phyloP scores from a whole-genome alignment of 2,329 filamentous ascomycete genomes.

The Cytospora leucostoma region DNA sequence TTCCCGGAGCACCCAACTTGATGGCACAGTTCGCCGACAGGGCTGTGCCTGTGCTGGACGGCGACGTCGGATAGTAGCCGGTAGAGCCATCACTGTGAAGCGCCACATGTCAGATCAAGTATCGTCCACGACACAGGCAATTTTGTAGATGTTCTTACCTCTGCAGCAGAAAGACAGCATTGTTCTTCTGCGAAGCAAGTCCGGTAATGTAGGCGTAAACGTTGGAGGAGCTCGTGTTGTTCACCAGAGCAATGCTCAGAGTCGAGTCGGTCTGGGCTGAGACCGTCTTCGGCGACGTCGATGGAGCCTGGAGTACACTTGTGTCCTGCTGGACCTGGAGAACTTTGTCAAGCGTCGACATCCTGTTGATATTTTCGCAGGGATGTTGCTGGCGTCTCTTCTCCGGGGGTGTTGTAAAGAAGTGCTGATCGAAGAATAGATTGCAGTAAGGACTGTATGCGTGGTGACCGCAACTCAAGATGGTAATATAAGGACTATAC shows the following conservation, averaged over 20 bases:
- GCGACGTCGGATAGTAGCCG: conserved; percentile 64
- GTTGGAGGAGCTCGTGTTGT: conserved; percentile 61
- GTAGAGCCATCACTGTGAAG: conserved; percentile 58
- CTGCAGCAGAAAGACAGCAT: conserved; percentile 62
- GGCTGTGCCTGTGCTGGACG: conserved; percentile 50
- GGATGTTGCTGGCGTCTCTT: not conserved
- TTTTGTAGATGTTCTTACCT: conserved; percentile 36
- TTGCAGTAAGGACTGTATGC: not conserved
- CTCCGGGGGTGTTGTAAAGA: not conserved
- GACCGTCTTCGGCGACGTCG: conserved; percentile 2
- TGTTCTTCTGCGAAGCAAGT: conserved; percentile 59
- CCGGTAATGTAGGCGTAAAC: conserved; percentile 75
- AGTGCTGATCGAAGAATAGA: not conserved
- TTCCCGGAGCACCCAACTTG: conserved; percentile 61
- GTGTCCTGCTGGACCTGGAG: conserved; percentile 33
- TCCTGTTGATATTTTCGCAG: conserved; percentile 16
- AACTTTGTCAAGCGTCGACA: conserved; percentile 35
- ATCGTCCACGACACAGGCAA: not conserved
- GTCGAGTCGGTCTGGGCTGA: conserved; percentile 36
- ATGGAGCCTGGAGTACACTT: conserved; percentile 32
- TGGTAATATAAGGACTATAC: not conserved
- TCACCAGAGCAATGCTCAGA: conserved; percentile 63
- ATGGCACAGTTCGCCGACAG: conserved; percentile 64
- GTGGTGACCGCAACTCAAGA: not conserved
- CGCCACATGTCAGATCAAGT: not conserved